Percentiles rank a stretch among this genome's conserved stretches.
These are phyloP conservation scores for Tardiomyces blankii DNA, from an alignment of 1,139 yeast genomes.

Conservation along the genomic window DNA sequence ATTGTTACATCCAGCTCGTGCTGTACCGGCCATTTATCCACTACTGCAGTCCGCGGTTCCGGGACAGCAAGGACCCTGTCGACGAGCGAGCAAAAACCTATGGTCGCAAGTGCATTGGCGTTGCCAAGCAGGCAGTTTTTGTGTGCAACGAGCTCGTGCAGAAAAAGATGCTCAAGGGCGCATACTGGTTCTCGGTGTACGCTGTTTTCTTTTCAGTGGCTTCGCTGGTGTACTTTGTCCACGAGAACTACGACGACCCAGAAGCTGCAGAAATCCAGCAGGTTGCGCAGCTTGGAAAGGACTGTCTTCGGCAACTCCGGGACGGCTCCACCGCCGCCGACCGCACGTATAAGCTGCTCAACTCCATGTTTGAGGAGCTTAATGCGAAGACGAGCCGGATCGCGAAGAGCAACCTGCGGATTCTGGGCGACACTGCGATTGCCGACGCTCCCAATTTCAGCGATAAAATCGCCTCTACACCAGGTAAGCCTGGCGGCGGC, in stretches of 20 bases:
- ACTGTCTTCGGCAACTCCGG: constrained; percentile 58
- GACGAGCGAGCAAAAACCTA: constrained; percentile 48
- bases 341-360: constrained; percentile 68
- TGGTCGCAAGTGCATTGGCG: constrained; percentile 77
- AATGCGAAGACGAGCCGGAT: constrained; percentile 7
- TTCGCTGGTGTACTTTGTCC: constrained; percentile 73
- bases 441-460: neutral
- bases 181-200: constrained; percentile 89
- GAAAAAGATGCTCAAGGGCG: constrained; percentile 65
- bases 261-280: constrained; percentile 39
- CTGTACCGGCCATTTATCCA: constrained; percentile 88
- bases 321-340: constrained; percentile 69
- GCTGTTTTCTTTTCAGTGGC: constrained; percentile 91
- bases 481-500: neutral
- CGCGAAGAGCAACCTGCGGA: neutral
- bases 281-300: constrained; percentile 76
- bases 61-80: constrained; percentile 24
- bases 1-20: constrained; percentile 74
- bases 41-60: constrained; percentile 42
- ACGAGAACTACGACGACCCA: constrained; percentile 55
- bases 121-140: constrained; percentile 75
- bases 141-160: constrained; percentile 75
- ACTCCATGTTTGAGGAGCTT: constrained; percentile 71
- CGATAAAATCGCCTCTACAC: neutral
- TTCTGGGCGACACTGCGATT: neutral